phyloP scores from a whole-genome alignment of 768 basidiomycete species.

The Tylopilus subfusipes region DNA sequence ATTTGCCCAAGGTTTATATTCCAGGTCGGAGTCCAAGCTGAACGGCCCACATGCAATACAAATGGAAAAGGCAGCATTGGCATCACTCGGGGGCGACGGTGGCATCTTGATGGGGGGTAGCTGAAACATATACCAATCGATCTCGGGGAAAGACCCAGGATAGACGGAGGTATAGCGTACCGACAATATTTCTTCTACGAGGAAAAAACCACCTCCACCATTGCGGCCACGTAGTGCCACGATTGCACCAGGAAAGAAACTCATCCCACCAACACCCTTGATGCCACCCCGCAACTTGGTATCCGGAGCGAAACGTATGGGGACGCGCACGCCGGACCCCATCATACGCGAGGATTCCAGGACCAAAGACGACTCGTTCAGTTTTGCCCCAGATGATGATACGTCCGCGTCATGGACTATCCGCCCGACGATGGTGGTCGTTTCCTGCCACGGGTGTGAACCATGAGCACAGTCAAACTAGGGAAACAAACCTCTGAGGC shows the following conservation, averaged over 20 bases:
- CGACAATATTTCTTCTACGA: slow-evolving; percentile 74
- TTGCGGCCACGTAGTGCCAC: slow-evolving; percentile 85
- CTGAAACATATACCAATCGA: slow-evolving; percentile 34
- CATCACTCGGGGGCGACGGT: slow-evolving; percentile 30
- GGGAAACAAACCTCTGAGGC: slow-evolving; percentile 45
- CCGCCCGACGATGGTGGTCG: slow-evolving; percentile 68
- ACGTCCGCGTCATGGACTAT: slow-evolving; percentile 68
- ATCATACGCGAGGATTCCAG: slow-evolving; percentile 84
- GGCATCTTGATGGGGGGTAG: slow-evolving; percentile 58
- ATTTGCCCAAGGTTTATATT: slow-evolving; percentile 65
- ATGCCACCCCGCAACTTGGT: slow-evolving; percentile 63
- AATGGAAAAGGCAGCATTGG: slow-evolving; percentile 55
- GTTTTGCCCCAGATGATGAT: slow-evolving; percentile 52
- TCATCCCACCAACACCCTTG: slow-evolving; percentile 60
- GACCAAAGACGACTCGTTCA: slow-evolving; percentile 68
- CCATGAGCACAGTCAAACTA: not conserved
- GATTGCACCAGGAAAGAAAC: slow-evolving; percentile 87
- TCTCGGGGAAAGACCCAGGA: not conserved
- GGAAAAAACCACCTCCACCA: slow-evolving; percentile 85
- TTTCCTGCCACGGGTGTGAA: slow-evolving; percentile 41
- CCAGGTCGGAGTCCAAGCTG: slow-evolving; percentile 73
- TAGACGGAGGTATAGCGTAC: slow-evolving; percentile 43
- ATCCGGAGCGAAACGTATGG: slow-evolving; percentile 64
- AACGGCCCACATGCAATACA: slow-evolving; percentile 83
- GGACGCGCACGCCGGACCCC: slow-evolving; percentile 60